Evolutionary conservation across 257 asterid species (phyloP).

Genomic region (Jacaranda mimosifolia): DNA sequence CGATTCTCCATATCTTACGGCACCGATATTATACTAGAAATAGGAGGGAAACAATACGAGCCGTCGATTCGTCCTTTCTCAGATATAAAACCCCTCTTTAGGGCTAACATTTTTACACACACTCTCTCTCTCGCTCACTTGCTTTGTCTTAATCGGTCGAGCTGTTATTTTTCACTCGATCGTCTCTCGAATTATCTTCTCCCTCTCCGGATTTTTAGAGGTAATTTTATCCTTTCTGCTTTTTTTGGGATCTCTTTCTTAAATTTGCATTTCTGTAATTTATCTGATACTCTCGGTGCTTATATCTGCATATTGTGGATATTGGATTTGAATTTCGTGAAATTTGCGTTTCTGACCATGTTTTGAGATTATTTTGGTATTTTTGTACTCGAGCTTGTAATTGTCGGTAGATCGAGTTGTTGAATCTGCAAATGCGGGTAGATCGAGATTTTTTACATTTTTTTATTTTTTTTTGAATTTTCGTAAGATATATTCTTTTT

Average conservation of each 20-base stretch:
- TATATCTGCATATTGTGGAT: not conserved
- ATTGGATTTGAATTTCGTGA: slow-evolving; percentile 2
- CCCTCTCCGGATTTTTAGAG: slow-evolving; percentile 27
- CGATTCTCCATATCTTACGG: slow-evolving; percentile 43
- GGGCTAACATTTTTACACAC: slow-evolving; percentile 40
- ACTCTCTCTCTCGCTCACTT: slow-evolving; percentile 34
- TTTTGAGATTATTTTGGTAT: not conserved
- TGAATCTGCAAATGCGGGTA: not conserved
- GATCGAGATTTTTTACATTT: slow-evolving; percentile 25
- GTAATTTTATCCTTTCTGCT: slow-evolving; percentile 31
- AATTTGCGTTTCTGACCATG: not conserved
- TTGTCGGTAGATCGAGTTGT: not conserved
- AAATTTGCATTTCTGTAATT: slow-evolving; percentile 3
- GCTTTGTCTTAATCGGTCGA: slow-evolving; percentile 36
- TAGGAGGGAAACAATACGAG: slow-evolving; percentile 61
- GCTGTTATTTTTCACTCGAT: slow-evolving; percentile 34
- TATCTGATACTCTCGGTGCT: not conserved
- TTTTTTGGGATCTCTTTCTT: slow-evolving; percentile 21
- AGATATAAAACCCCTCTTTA: slow-evolving; percentile 49
- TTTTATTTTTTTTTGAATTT: slow-evolving; percentile 27
- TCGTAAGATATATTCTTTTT: not conserved
- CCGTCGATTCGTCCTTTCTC: slow-evolving; percentile 48
- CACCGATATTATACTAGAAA: slow-evolving; percentile 8
- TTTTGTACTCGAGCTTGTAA: slow-evolving; percentile 15
- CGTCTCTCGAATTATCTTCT: slow-evolving; percentile 19